Evolutionary conservation across 176 grass and related monocot genomes (phyloP).

Genomic region (Avena insularis): DNA sequence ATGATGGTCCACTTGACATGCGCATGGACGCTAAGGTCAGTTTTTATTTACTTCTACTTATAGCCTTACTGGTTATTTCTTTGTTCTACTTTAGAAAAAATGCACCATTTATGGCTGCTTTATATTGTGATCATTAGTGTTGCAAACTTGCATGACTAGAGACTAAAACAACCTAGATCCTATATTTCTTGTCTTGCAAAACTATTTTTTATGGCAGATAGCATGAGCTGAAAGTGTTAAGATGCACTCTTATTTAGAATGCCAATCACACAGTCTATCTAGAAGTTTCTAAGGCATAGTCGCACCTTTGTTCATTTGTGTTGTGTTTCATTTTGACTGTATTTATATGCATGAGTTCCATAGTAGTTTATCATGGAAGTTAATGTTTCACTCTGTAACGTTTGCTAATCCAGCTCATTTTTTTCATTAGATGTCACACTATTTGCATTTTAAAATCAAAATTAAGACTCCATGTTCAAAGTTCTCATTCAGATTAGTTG

Average conservation of each 20-base stretch:
- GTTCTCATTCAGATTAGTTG: not conserved
- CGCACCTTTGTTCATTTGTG: not conserved
- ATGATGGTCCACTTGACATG: conserved; percentile 92
- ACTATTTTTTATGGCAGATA: not conserved
- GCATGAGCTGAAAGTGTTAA: not conserved
- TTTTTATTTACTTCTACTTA: conserved; percentile 18
- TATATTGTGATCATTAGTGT: not conserved
- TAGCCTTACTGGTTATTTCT: not conserved
- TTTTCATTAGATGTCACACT: not conserved
- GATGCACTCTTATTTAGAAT: conserved; percentile 1
- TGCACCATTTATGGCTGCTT: not conserved
- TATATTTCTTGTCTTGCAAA: not conserved
- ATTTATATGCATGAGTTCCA: not conserved
- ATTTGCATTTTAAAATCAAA: not conserved
- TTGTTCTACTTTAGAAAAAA: not conserved
- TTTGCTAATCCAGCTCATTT: not conserved
- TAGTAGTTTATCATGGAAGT: not conserved
- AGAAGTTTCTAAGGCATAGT: not conserved
- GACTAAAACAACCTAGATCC: not conserved
- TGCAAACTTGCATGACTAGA: not conserved
- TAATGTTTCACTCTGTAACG: not conserved
- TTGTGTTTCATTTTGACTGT: not conserved
- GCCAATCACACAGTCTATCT: not conserved
- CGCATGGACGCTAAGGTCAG: conserved; percentile 93
- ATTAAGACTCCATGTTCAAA: not conserved